Evolutionary conservation across 2,329 filamentous ascomycete species (phyloP).

Genomic region (Emydomyces testavorans): DNA sequence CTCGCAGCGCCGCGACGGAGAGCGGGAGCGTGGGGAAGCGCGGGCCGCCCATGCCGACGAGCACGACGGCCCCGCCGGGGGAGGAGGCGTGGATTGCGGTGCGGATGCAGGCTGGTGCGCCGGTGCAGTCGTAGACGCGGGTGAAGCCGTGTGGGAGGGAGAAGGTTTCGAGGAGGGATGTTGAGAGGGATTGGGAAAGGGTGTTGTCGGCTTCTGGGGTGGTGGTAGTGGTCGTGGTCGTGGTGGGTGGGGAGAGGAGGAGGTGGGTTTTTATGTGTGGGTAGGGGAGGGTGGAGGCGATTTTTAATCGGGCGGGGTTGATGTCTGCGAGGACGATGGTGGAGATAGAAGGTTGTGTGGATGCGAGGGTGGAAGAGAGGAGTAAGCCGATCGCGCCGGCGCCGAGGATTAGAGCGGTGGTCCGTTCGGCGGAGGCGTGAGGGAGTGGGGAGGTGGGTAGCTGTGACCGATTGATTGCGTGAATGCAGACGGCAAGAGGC

Average conservation of each 20-base stretch:
- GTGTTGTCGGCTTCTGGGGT: constrained; percentile 18
- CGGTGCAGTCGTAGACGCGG: constrained; percentile 39
- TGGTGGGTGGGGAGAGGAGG: constrained; percentile 21
- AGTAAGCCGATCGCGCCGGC: constrained; percentile 51
- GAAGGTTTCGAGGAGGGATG: constrained; percentile 22
- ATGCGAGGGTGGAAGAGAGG: constrained; percentile 47
- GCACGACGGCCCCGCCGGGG: constrained; percentile 42
- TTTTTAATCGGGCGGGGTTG: constrained; percentile 44
- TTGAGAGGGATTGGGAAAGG: constrained; percentile 28
- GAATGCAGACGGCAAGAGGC: constrained; percentile 49
- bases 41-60: constrained; percentile 48
- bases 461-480: constrained; percentile 46
- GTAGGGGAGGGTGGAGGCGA: constrained; percentile 37
- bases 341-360: constrained; percentile 42
- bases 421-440: constrained; percentile 20
- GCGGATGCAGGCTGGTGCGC: constrained; percentile 36
- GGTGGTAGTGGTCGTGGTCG: constrained; percentile 22
- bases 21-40: constrained; percentile 42
- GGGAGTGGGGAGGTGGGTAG: constrained; percentile 24
- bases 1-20: constrained; percentile 44
- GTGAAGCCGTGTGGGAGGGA: constrained; percentile 27
- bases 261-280: constrained; percentile 27
- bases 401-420: constrained; percentile 47
- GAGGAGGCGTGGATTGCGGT: constrained; percentile 36
- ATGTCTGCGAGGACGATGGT: constrained; percentile 52